Percentiles rank a stretch among this genome's conserved stretches.
phyloP scores from a whole-genome alignment of 768 basidiomycete genomes.

The Phylloporus scabripes region DNA sequence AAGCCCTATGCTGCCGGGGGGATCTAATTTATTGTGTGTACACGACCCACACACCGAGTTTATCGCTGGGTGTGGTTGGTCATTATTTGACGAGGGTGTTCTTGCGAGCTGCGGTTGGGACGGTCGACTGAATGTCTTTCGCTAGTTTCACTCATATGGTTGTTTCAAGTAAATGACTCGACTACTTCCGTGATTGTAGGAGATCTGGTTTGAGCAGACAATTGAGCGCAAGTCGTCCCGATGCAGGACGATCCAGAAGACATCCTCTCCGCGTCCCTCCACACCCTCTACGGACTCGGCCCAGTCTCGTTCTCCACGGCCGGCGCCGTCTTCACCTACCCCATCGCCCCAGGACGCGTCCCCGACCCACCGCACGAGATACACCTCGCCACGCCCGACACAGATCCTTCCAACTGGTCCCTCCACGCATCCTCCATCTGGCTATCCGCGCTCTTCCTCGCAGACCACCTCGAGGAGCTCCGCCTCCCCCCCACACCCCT shows the following conservation, averaged over 20 bases:
- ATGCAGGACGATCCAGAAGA: constrained; percentile 49
- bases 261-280: constrained; percentile 59
- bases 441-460: constrained; percentile 61
- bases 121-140: constrained; percentile 73
- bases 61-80: constrained; percentile 88
- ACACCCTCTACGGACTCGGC: constrained; percentile 54
- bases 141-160: constrained; percentile 12
- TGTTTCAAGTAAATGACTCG: not conserved
- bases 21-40: constrained; percentile 55
- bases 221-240: not conserved
- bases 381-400: constrained; percentile 56
- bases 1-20: constrained; percentile 41
- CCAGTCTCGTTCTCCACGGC: constrained; percentile 58
- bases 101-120: constrained; percentile 94
- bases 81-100: constrained; percentile 82
- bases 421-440: constrained; percentile 77
- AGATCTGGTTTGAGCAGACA: not conserved
- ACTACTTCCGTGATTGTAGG: not conserved
- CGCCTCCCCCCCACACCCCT: constrained; percentile 28
- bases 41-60: constrained; percentile 94
- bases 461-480: constrained; percentile 54
- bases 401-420: constrained; percentile 63
- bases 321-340: constrained; percentile 49
- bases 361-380: constrained; percentile 27
- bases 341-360: constrained; percentile 14